Base-by-base conservation (phyloP, 2,329 filamentous ascomycete genomes). In the Alternaria hordeiaustralica region DNA sequence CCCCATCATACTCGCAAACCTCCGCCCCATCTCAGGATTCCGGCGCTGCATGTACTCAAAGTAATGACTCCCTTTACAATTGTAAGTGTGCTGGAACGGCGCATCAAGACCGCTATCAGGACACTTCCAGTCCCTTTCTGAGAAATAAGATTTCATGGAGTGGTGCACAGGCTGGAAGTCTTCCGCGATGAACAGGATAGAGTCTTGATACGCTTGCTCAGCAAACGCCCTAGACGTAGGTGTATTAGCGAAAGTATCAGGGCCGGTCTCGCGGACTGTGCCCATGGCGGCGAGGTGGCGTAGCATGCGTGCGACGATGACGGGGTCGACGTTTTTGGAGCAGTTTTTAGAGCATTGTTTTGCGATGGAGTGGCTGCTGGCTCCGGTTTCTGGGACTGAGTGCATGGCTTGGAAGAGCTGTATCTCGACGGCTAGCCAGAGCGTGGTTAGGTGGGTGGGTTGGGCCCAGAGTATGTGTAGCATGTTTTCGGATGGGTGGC, bases 1-100 rank as follows among this genome's bases (percentile, higher is more conserved):
- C 23, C 69, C 67, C 71, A 75, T 75, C 73, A 75, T 75, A 30
- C 71, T 72, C 8, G 68, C 73, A 49, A 75, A 75, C 5, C 71
- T 43, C 7, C 68, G 55, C 2, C 73, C 73, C 66, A 72, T 69
- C n/a, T 73, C 70, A 2, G 61, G 71, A 9, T 55, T 63, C 3
- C 65, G 61, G 2, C 63, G 63, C 21, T 70, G 61, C 36, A 74
- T 72, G 55, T 73, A 72, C 58, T 74, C 71, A 33, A 73, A 75
- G n/a, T 64, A 65, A 46, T 65, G 59, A 18, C 20, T 55, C 3
- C 71, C 71, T 15, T 73, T 72, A 54, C 70, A 70, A 18, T 67
- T 49, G 33, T 68, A 70, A 1, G 68, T 62, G 53, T 70, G 64
- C 60, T 75, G 71, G 30, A 73, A 71, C n/a, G 70, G 70, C 0